These are phyloP conservation scores for Xylaria sp. DNA, from an alignment of 2,329 filamentous ascomycete genomes.

Conservation along the genomic window DNA sequence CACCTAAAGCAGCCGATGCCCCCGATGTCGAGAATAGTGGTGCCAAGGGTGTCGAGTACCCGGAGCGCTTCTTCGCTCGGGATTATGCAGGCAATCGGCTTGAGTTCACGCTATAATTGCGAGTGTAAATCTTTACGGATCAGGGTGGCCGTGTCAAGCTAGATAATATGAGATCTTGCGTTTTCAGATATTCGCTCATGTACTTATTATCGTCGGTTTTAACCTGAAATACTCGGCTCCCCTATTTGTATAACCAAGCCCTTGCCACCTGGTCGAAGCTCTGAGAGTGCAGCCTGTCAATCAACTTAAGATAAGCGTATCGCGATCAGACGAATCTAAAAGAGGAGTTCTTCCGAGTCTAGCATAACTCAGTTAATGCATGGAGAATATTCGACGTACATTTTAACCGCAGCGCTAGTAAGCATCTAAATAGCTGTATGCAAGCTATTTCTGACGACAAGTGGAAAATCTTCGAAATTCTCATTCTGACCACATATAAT, in stretches of 20 bases:
- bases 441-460: not conserved
- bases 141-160: not conserved
- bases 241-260: not conserved
- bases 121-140: not conserved
- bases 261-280: not conserved
- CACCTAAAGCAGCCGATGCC: constrained; percentile 64
- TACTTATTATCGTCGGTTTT: not conserved
- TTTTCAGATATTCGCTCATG: not conserved
- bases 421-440: not conserved
- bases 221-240: not conserved
- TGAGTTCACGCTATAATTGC: constrained; percentile 59
- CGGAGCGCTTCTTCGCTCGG: constrained; percentile 69
- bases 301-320: no score
- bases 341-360: no score
- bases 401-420: no score
- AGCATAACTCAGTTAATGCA: no score
- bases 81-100: constrained; percentile 65
- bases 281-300: not conserved
- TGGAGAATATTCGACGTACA: no score
- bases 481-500: not conserved
- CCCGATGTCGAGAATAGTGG: constrained; percentile 59
- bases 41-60: constrained; percentile 66
- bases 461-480: no score
- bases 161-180: not conserved
- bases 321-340: no score